Base-by-base conservation (phyloP, 495 filamentous ascomycete genomes). In the Podospora anserina region DNA sequence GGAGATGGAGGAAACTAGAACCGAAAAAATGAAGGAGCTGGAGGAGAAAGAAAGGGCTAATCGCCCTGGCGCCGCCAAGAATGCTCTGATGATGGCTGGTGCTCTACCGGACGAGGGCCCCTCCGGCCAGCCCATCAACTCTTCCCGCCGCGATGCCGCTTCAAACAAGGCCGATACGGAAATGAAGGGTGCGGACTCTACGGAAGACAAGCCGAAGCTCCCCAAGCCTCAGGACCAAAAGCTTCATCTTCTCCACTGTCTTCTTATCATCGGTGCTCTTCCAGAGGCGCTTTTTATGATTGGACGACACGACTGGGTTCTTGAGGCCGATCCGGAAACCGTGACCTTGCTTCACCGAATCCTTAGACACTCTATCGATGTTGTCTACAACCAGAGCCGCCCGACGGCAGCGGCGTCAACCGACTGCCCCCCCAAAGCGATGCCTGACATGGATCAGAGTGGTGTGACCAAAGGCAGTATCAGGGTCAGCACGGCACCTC, bases 241-340 rank as follows among this genome's bases (percentile, higher is more conserved):
- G 77, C 87, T 93, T 0, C 80, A 86, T 61, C 83, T 99, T 0
- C 84, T 99, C 49, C 91, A 90, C 71, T 92, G 92, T 72, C 85
- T 99, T 23, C 85, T 99, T 4, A 89, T 89, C 13, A 94, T 97
- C 70, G 96, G 96, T 26, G 95, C 96, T 18, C 83, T 99, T 32
- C 94, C 96, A 0, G 96, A 98, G 77, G 87, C 96, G 2, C 84
- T 98, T 23, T 97, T 93, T 78, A 91, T 99, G 60, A 85, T 99
- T 44, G 94, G 93, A 60, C 89, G 90, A 66, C 96, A 96, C 74
- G 90, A 91, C 26, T 97, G 95, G 92, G 85, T 98, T 16, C 87
- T 92, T 56, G 91, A 96, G 61, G 87, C 86, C 2, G 91, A 89
- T 66, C 89, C 92, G 19, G 92, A 97, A 62, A 88, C 93, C 68